phyloP scores from a whole-genome alignment of 305 asterid species.

The Lippia alba region DNA sequence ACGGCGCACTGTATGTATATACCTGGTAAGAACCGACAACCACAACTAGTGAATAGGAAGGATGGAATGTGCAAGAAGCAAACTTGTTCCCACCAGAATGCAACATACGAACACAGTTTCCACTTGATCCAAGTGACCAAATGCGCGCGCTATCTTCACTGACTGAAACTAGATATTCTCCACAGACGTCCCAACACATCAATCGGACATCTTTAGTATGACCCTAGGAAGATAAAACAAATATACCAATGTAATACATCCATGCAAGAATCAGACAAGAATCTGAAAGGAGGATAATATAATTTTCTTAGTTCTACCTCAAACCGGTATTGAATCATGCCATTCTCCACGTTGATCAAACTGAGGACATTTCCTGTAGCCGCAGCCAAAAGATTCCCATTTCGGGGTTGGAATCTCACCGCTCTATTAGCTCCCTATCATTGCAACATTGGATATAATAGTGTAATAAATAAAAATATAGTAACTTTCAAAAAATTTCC shows the following conservation, averaged over 20 bases:
- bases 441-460: conserved; percentile 10
- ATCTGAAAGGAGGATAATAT: background rate
- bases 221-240: conserved; percentile 43
- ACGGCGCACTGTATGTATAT: conserved; percentile 2
- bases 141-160: conserved; percentile 51
- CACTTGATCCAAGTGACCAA: conserved; percentile 42
- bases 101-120: conserved; percentile 40
- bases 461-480: no score
- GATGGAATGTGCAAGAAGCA: conserved; percentile 53
- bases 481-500: no score
- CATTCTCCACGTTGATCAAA: conserved; percentile 49
- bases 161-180: conserved; percentile 50
- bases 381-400: conserved; percentile 51
- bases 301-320: conserved; percentile 38
- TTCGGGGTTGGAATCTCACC: conserved; percentile 58
- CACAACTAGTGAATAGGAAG: conserved; percentile 37
- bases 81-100: conserved; percentile 41
- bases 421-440: conserved; percentile 55
- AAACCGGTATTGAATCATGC: conserved; percentile 29
- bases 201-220: conserved; percentile 43
- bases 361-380: conserved; percentile 46
- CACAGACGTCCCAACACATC: conserved; percentile 48
- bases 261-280: background rate
- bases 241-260: background rate
- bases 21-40: conserved; percentile 54